phyloP scores from a whole-genome alignment of 345 rosid species.

The Barbarea vulgaris region DNA sequence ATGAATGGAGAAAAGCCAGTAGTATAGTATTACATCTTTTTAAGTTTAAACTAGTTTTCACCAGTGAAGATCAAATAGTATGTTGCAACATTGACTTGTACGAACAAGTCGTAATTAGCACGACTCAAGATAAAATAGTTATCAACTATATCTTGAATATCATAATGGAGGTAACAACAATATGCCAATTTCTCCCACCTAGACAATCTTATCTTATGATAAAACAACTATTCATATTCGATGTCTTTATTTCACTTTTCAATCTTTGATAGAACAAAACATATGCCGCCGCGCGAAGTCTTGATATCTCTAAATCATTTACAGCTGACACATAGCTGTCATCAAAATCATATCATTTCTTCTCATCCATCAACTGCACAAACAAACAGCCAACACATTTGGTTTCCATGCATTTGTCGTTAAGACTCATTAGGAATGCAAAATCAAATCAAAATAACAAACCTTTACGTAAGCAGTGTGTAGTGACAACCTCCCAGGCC shows the following conservation, averaged over 20 bases:
- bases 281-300: conserved; percentile 86
- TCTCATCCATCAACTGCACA: conserved; percentile 82
- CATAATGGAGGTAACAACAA: not conserved
- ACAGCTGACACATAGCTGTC: conserved; percentile 73
- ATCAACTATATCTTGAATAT: not conserved
- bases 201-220: not conserved
- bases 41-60: too few species aligned
- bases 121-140: too few species aligned
- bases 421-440: not conserved
- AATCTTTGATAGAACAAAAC: conserved; percentile 85
- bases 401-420: too few species aligned
- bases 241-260: conserved; percentile 32
- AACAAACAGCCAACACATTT: not conserved
- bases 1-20: too few species aligned
- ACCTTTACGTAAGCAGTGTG: conserved; percentile 96
- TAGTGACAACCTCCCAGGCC: conserved; percentile 94
- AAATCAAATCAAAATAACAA: conserved; percentile 9
- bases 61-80: too few species aligned
- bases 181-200: conserved; percentile 4
- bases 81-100: too few species aligned
- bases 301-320: conserved; percentile 66
- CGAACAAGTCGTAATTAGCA: too few species aligned
- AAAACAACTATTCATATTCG: not conserved
- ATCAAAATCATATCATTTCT: conserved; percentile 89
- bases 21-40: too few species aligned